phyloP scores from a whole-genome alignment of 1,284 basidiomycete genomes.

The Trichosporon coremiiforme region DNA sequence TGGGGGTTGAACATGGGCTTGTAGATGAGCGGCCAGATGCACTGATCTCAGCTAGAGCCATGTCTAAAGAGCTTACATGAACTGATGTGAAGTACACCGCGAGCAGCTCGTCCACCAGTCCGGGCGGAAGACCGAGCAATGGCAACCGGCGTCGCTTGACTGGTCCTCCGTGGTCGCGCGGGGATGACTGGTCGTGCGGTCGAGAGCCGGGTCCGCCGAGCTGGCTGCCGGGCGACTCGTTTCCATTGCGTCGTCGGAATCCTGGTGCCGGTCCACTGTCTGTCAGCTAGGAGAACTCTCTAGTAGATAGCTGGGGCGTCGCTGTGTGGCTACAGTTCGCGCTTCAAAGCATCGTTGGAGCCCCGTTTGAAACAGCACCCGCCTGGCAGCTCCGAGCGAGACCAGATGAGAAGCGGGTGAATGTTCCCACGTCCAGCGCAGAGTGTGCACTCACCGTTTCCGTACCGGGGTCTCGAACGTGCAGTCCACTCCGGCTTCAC shows the following conservation, averaged over 20 bases:
- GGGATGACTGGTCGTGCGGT: neutral
- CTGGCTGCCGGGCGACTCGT: conserved; percentile 19
- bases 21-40: conserved; percentile 55
- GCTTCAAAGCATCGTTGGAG: too few relatives aligned
- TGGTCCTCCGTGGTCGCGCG: conserved; percentile 9
- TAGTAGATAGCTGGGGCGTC: too few relatives aligned
- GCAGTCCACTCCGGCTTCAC: conserved; percentile 36
- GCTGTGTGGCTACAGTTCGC: too few relatives aligned
- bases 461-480: conserved; percentile 38
- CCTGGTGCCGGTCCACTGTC: conserved; percentile 28
- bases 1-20: conserved; percentile 51
- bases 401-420: too few relatives aligned
- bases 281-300: too few relatives aligned
- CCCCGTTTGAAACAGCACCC: too few relatives aligned
- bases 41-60: conserved; percentile 36
- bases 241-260: conserved; percentile 25
- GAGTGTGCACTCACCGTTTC: conserved; percentile 40
- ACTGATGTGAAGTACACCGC: conserved; percentile 50
- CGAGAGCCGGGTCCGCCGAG: conserved; percentile 12
- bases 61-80: conserved; percentile 45
- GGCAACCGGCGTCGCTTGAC: conserved; percentile 25
- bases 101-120: conserved; percentile 44
- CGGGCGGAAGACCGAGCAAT: conserved; percentile 37
- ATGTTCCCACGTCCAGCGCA: too few relatives aligned
- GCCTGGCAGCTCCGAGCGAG: too few relatives aligned